These are phyloP conservation scores for Diaporthe sp. DNA, from an alignment of 2,329 filamentous ascomycete species.

Conservation along the genomic window DNA sequence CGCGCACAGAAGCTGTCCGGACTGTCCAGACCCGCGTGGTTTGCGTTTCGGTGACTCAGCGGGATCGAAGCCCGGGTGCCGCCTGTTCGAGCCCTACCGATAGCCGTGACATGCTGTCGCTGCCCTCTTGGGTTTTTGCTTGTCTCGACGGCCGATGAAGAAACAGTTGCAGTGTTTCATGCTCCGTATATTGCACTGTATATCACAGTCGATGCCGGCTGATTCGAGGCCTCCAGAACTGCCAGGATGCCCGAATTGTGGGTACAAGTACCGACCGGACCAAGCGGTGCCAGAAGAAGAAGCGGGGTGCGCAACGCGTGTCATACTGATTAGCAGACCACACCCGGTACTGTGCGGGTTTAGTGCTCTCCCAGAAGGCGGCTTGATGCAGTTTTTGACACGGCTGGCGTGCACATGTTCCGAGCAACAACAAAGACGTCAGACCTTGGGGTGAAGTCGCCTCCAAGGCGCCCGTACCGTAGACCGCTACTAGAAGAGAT, in stretches of 20 bases:
- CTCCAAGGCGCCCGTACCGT: background rate
- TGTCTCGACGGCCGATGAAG: slow-evolving; percentile 5
- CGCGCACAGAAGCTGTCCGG: slow-evolving; percentile 9
- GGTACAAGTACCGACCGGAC: slow-evolving; percentile 33
- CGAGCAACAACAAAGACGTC: slow-evolving; percentile 12
- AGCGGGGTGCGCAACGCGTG: slow-evolving; percentile 21
- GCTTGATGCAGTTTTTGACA: slow-evolving; percentile 21
- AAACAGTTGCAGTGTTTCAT: slow-evolving; percentile 23
- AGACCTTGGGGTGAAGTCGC: background rate
- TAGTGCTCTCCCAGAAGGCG: background rate
- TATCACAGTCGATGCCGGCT: slow-evolving; percentile 19
- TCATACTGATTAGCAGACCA: background rate
- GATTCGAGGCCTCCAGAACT: slow-evolving; percentile 27
- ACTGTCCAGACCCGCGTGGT: slow-evolving; percentile 22
- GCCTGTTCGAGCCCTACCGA: slow-evolving; percentile 29
- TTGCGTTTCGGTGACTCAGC: slow-evolving; percentile 36
- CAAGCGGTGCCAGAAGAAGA: slow-evolving; percentile 4
- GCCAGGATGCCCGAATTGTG: slow-evolving; percentile 21
- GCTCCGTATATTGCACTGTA: slow-evolving; percentile 32
- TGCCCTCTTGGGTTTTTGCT: background rate
- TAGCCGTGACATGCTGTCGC: slow-evolving; percentile 12
- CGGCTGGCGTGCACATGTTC: slow-evolving; percentile 12
- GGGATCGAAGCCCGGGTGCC: slow-evolving; percentile 23
- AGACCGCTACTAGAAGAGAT: slow-evolving; percentile 12
- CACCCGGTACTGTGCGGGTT: background rate